These are phyloP conservation scores for Porcisia deanei DNA, from an alignment of 208 protist species.

Conservation along the genomic window DNA sequence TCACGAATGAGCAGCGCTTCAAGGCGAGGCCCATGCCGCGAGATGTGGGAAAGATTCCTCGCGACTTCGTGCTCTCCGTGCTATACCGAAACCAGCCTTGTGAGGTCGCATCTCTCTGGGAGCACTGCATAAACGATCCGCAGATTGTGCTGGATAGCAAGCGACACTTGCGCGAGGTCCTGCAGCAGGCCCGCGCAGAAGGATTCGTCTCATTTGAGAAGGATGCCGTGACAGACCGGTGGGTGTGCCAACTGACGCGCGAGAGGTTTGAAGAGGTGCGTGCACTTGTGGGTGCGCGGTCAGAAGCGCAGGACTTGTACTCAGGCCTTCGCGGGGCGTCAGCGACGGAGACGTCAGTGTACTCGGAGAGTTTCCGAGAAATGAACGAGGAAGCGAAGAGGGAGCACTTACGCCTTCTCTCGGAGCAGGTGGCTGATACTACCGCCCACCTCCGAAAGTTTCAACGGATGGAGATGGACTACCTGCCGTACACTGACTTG, in stretches of 20 bases:
- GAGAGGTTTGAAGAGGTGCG: constrained; percentile 89
- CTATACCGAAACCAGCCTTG: constrained; percentile 91
- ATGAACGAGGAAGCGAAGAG: constrained; percentile 73
- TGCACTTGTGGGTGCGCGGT: constrained; percentile 49
- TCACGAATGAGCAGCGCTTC: constrained; percentile 80
- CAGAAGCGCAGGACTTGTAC: constrained; percentile 44
- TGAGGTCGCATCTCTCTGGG: constrained; percentile 82
- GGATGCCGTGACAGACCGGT: constrained; percentile 61
- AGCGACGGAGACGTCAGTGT: constrained; percentile 66
- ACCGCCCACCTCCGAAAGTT: constrained; percentile 72
- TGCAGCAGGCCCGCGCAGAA: constrained; percentile 85
- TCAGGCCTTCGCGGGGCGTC: constrained; percentile 54
- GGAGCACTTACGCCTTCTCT: constrained; percentile 61
- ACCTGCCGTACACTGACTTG: constrained; percentile 91
- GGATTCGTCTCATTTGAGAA: constrained; percentile 88
- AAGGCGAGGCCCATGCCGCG: constrained; percentile 75
- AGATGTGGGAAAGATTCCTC: constrained; percentile 82
- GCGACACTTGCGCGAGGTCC: constrained; percentile 86
- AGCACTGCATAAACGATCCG: constrained; percentile 76
- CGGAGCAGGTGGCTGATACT: constrained; percentile 68
- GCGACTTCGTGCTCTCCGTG: constrained; percentile 87
- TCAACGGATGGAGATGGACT: constrained; percentile 88
- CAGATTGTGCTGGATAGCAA: constrained; percentile 91
- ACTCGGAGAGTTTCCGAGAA: constrained; percentile 56
- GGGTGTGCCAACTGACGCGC: constrained; percentile 77